These are phyloP conservation scores for Suhomyces panamericanus DNA, from an alignment of 1,139 yeast genomes.

Conservation along the genomic window DNA sequence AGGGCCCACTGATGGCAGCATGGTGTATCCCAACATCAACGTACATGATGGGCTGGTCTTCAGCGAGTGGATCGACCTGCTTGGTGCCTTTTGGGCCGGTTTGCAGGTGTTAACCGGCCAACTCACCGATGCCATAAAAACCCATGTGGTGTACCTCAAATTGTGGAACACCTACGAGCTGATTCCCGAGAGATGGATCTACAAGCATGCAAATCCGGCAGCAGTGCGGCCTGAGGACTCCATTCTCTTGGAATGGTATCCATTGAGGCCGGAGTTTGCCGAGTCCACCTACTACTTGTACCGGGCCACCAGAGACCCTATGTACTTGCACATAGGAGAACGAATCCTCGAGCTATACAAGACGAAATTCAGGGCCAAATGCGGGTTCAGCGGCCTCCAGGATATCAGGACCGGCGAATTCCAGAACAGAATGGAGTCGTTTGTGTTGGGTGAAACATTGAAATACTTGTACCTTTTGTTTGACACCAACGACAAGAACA, in stretches of 20 bases:
- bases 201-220: conserved; percentile 19
- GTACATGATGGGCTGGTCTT: conserved; percentile 49
- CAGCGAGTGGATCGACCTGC: conserved; percentile 77
- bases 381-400: conserved; percentile 83
- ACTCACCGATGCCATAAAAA: conserved; percentile 58
- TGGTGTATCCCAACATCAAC: conserved; percentile 65
- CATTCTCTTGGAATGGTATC: conserved; percentile 81
- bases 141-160: conserved; percentile 68
- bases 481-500: conserved; percentile 62
- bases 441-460: conserved; percentile 81
- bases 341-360: conserved; percentile 57
- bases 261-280: conserved; percentile 85
- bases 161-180: conserved; percentile 80
- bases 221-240: conserved; percentile 23
- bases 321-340: conserved; percentile 75
- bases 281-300: conserved; percentile 86
- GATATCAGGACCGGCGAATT: conserved; percentile 61
- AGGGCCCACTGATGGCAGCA: conserved; percentile 43
- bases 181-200: conserved; percentile 87
- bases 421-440: conserved; percentile 88
- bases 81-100: conserved; percentile 89
- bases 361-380: conserved; percentile 52
- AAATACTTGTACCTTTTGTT: conserved; percentile 81
- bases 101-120: conserved; percentile 79
- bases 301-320: conserved; percentile 83